Evolutionary conservation across 805 yeast species (phyloP), one percentile per base, ranked within the genome.

Genomic region (Yarrowia phangngaensis): DNA sequence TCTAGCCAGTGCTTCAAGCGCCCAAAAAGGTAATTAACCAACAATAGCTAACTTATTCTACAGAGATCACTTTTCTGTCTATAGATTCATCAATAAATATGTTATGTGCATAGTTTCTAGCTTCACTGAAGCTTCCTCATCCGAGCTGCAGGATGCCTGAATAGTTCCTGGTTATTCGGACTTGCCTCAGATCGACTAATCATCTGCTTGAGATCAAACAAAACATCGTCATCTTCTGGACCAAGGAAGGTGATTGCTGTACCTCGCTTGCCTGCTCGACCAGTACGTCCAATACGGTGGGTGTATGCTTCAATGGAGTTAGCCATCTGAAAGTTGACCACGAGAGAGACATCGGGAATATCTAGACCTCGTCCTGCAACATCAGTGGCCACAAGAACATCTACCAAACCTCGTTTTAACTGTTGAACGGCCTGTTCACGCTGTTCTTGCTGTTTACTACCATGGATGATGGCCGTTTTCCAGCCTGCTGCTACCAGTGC

Each of bases 331-430:
- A 74, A 89, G 63, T 90, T 92, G 15, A 92, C 64, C 8, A 90
- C 97, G 26, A 89, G 63, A 0, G 92, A 78, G 6, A 90, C 95
- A 56, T 84, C 75, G 1, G 87, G 82, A n/a, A 90, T 80, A 64
- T 92, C 97, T 34, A 90, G 77, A 62, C 98, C 98, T 68, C 98
- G 76, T 3, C 95, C 95, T 0, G 97, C 97, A 17, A 90, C 87
- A 63, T 90, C 96, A 0, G 97, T 92, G 3, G 97, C 97, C 13
- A 90, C 80, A 32, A 90, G 66, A 6, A 85, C 70, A 45, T 79
- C 80, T 0, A 74, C 74, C 17, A 67, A 64, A 2, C 83, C 80
- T 5, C 65, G 55, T 34, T 80, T 71, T 53, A 90, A 72, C 24
- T 76, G 70, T 8, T 68, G 65, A 13, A 90, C 71, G 0, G 95